phyloP scores from a whole-genome alignment of 1,139 yeast species.

The Geotrichum cucujoidarum region DNA sequence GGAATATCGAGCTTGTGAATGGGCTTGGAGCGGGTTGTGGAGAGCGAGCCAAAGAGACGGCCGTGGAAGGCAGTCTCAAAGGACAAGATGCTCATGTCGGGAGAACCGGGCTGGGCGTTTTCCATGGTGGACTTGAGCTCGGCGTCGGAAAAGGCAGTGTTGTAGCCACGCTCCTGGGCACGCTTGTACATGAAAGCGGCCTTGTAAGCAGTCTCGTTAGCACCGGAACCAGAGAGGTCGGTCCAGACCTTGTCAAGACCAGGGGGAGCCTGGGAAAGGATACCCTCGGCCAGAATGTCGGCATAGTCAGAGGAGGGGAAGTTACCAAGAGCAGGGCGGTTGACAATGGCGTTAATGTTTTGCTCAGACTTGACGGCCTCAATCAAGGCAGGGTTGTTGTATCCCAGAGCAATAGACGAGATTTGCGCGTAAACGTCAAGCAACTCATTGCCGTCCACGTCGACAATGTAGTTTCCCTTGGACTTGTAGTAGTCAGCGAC shows the following conservation, averaged over 20 bases:
- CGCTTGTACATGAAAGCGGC: conserved; percentile 79
- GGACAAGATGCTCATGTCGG: conserved; percentile 67
- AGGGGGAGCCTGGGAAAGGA: conserved; percentile 64
- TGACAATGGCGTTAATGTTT: conserved; percentile 62
- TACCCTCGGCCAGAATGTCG: conserved; percentile 49
- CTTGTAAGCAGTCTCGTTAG: conserved; percentile 78
- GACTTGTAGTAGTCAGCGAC: conserved; percentile 66
- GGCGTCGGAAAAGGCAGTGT: conserved; percentile 51
- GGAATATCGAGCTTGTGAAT: conserved; percentile 82
- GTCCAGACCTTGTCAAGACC: conserved; percentile 68
- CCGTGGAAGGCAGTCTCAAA: conserved; percentile 79
- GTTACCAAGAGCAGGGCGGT: conserved; percentile 75
- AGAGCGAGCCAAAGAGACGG: conserved; percentile 71
- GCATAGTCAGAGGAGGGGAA: conserved; percentile 64
- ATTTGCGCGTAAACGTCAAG: conserved; percentile 75
- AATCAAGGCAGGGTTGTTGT: conserved; percentile 67
- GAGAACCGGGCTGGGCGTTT: conserved; percentile 66
- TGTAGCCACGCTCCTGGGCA: conserved; percentile 48
- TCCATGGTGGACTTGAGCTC: conserved; percentile 61
- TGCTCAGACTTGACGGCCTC: conserved; percentile 59
- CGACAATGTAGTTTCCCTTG: conserved; percentile 64
- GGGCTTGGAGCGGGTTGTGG: conserved; percentile 77
- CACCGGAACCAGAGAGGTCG: conserved; percentile 77
- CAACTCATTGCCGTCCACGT: conserved; percentile 62
- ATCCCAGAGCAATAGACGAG: conserved; percentile 73